A percentile compares a stretch with the other conserved stretches of the same genome.
phyloP scores from a whole-genome alignment of 2,329 filamentous ascomycete species.

The Pseudopyricularia javanii region DNA sequence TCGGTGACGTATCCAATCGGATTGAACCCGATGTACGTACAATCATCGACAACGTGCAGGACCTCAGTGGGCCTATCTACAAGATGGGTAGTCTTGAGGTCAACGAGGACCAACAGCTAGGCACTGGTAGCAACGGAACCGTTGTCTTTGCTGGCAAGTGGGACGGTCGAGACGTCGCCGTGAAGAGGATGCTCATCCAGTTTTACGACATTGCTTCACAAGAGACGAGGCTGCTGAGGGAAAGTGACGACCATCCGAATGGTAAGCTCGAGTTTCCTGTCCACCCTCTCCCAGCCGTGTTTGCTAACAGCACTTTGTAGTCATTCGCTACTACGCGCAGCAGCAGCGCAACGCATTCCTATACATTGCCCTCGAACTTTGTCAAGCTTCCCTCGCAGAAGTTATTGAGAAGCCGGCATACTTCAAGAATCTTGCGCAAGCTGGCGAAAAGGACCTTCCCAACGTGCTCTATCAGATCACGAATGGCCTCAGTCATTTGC shows the following conservation, averaged over 20 bases:
- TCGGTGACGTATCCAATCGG: constrained; percentile 35
- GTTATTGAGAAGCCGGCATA: constrained; percentile 65
- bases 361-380: constrained; percentile 92
- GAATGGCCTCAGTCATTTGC: constrained; percentile 76
- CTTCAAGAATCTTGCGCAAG: constrained; percentile 56
- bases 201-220: constrained; percentile 94
- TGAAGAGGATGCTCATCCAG: constrained; percentile 92
- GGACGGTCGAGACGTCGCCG: constrained; percentile 82
- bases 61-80: constrained; percentile 46
- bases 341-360: constrained; percentile 81
- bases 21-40: constrained; percentile 52
- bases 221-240: constrained; percentile 78
- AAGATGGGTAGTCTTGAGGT: constrained; percentile 54
- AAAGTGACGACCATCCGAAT: constrained; percentile 92
- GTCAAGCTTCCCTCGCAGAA: constrained; percentile 85
- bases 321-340: constrained; percentile 92
- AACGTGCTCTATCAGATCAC: constrained; percentile 81
- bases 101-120: constrained; percentile 49
- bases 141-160: constrained; percentile 92
- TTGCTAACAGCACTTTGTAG: constrained; percentile 23
- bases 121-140: constrained; percentile 89
- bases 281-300: not conserved
- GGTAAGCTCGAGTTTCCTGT: constrained; percentile 26
- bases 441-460: constrained; percentile 64
- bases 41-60: constrained; percentile 42